These are phyloP conservation scores for Russula emetica DNA, from an alignment of 768 basidiomycete species.

Conservation along the genomic window DNA sequence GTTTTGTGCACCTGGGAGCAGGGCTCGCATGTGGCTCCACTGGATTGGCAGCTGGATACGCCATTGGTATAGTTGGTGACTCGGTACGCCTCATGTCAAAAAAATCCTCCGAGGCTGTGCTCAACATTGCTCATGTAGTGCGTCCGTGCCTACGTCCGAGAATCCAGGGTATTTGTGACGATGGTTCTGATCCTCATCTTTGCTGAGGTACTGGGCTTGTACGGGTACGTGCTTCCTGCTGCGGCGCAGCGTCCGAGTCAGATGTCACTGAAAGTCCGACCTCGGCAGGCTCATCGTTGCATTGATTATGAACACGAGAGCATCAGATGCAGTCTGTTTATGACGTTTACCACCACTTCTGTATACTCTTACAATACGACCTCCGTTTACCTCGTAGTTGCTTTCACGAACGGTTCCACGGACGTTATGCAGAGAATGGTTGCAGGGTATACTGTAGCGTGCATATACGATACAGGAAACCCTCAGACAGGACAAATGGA, in stretches of 20 bases:
- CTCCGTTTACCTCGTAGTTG: no score
- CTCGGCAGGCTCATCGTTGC: constrained; percentile 45
- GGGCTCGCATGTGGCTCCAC: constrained; percentile 90
- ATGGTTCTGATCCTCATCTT: constrained; percentile 99
- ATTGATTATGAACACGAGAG: constrained; percentile 48
- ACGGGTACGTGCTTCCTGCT: constrained; percentile 44
- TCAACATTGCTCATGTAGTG: constrained; percentile 34
- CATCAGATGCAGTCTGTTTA: constrained; percentile 26
- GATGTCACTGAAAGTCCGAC: neutral
- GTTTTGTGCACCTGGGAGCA: constrained; percentile 91
- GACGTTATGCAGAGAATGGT: neutral
- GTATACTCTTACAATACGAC: neutral
- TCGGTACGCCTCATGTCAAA: constrained; percentile 44
- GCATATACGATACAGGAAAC: neutral
- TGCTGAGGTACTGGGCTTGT: constrained; percentile 89
- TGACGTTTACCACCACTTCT: neutral
- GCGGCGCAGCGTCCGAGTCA: neutral
- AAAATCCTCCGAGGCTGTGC: neutral
- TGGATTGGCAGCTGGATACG: constrained; percentile 95
- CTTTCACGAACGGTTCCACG: neutral
- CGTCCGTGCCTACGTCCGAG: constrained; percentile 96
- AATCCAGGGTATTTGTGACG: constrained; percentile 89
- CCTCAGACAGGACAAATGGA: neutral
- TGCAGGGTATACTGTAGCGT: neutral
- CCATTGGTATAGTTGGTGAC: constrained; percentile 98